These are phyloP conservation scores for Sporisorium exsertum DNA, from an alignment of 1,284 basidiomycete species.

Conservation along the genomic window DNA sequence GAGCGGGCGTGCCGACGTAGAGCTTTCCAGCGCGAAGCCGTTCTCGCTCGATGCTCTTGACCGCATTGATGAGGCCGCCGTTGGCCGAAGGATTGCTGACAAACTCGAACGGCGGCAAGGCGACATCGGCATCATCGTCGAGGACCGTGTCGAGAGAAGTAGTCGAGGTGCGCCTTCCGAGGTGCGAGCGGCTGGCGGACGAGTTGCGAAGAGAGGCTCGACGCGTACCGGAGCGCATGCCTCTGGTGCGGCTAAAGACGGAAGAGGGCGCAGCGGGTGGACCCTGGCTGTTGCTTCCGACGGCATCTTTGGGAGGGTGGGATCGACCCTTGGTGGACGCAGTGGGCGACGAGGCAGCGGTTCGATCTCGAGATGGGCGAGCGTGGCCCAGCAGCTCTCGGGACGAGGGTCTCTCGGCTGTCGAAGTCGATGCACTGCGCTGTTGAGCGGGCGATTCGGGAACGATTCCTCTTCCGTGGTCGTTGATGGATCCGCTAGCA, in stretches of 20 bases:
- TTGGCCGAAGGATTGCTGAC: slow-evolving; percentile 65
- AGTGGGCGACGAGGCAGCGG: slow-evolving; percentile 32
- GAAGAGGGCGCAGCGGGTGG: slow-evolving; percentile 48
- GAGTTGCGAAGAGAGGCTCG: slow-evolving; percentile 34
- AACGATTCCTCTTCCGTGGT: slow-evolving; percentile 52
- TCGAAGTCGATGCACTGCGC: slow-evolving; percentile 16
- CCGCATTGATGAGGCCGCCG: slow-evolving; percentile 68
- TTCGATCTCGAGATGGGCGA: slow-evolving; percentile 25
- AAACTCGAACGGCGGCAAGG: slow-evolving; percentile 59
- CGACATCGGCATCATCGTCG: slow-evolving; percentile 22
- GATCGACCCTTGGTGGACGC: slow-evolving; percentile 35
- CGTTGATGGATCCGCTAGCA: slow-evolving; percentile 48
- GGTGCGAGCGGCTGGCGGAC: slow-evolving; percentile 34
- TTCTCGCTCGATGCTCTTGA: slow-evolving; percentile 60
- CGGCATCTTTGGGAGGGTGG: slow-evolving; percentile 10
- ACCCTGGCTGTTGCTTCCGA: slow-evolving; percentile 23
- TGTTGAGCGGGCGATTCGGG: slow-evolving; percentile 11
- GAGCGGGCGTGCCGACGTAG: slow-evolving; percentile 64
- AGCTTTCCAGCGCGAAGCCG: slow-evolving; percentile 57
- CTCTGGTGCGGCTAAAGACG: slow-evolving; percentile 48
- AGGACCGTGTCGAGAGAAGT: slow-evolving; percentile 48
- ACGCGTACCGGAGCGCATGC: slow-evolving; percentile 26
- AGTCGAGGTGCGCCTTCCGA: slow-evolving; percentile 45
- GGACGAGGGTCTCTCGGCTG: slow-evolving; percentile 35
- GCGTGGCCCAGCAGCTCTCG: slow-evolving; percentile 46